These are phyloP conservation scores for Dunaliella sp. DNA, from an alignment of 139 green algal species.

Conservation along the genomic window DNA sequence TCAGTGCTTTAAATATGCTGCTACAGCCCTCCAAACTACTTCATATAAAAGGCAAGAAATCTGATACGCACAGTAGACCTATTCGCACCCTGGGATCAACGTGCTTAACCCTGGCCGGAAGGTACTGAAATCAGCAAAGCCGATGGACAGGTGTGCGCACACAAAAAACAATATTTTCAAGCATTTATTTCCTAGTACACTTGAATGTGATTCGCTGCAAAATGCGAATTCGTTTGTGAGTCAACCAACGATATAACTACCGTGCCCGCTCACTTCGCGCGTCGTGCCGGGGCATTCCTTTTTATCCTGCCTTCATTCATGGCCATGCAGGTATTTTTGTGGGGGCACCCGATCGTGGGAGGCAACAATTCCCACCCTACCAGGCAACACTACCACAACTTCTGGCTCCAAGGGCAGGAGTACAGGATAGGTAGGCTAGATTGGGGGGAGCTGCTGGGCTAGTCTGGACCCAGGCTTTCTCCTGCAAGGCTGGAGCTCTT, in stretches of 20 bases:
- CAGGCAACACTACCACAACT: background rate
- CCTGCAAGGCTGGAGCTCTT: too few species aligned
- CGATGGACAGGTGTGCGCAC: background rate
- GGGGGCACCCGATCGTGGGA: background rate
- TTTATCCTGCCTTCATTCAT: background rate
- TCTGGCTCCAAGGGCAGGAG: background rate
- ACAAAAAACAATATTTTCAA: background rate
- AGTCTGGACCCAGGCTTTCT: too few species aligned
- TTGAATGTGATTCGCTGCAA: background rate
- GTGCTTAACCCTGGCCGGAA: background rate
- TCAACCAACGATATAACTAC: too few species aligned
- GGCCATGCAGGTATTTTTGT: background rate
- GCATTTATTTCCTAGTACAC: background rate
- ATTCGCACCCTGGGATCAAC: background rate
- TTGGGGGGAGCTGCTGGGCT: too few species aligned
- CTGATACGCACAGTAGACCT: too few species aligned
- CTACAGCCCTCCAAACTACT: too few species aligned
- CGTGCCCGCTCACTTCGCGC: background rate
- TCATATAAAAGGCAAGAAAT: too few species aligned
- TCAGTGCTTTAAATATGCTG: background rate
- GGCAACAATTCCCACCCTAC: background rate
- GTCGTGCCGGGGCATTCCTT: background rate
- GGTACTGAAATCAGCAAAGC: background rate
- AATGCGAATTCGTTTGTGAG: background rate
- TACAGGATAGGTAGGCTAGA: background rate